These are phyloP conservation scores for Intubia oerlemansii DNA, from an alignment of 2,329 filamentous ascomycete species.

Conservation along the genomic window DNA sequence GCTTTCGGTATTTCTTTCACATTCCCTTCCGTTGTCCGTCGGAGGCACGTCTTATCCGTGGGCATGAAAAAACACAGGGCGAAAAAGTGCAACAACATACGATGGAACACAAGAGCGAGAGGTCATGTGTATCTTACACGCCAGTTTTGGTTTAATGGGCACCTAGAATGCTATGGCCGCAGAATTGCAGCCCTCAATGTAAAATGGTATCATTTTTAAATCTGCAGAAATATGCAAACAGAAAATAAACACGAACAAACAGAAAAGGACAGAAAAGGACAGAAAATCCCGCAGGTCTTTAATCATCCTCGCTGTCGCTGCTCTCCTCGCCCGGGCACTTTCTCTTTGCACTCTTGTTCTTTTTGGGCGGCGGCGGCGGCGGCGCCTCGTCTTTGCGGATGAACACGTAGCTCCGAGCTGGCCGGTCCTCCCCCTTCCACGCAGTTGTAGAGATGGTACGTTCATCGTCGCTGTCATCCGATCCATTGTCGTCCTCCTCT, in stretches of 20 bases:
- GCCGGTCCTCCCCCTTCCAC: slow-evolving; percentile 30
- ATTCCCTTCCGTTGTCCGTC: background rate
- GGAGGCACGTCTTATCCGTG: too few relatives aligned
- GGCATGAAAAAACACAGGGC: too few relatives aligned
- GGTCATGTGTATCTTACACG: background rate
- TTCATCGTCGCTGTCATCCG: background rate
- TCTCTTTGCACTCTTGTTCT: slow-evolving; percentile 8
- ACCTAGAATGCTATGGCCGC: too few relatives aligned
- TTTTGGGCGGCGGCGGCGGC: slow-evolving; percentile 9
- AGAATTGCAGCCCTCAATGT: too few relatives aligned
- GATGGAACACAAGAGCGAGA: background rate
- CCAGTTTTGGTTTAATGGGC: too few relatives aligned
- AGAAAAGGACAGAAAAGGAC: too few relatives aligned
- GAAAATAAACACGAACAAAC: too few relatives aligned
- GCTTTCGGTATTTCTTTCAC: background rate
- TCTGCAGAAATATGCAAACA: background rate
- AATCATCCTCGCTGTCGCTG: slow-evolving; percentile 4
- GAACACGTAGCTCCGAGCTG: slow-evolving; percentile 39
- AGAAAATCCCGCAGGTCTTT: too few relatives aligned
- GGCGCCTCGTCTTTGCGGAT: slow-evolving; percentile 31
- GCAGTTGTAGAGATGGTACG: slow-evolving; percentile 13
- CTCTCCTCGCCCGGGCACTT: slow-evolving; percentile 2
- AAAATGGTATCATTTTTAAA: too few relatives aligned
- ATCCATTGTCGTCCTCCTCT: background rate
- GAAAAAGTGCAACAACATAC: background rate